Evolutionary conservation across 257 asterid species (phyloP).

Genomic region (Thymus mandschuricus): DNA sequence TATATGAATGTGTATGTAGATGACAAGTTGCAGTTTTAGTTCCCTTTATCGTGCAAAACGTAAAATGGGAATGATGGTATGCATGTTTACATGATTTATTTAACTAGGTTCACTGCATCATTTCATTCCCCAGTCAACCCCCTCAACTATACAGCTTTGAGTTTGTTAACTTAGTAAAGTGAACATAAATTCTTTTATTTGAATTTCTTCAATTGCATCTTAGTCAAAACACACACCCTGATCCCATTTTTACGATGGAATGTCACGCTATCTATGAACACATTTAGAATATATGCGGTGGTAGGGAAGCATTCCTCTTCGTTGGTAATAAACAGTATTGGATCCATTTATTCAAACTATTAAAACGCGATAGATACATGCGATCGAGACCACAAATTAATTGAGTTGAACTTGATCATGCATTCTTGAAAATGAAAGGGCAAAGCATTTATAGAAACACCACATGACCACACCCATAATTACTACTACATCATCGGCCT

Average conservation of each 20-base stretch:
- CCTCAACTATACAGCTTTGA: neutral
- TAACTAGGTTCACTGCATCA: conserved; percentile 24
- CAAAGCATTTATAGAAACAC: conserved; percentile 15
- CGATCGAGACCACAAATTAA: no score
- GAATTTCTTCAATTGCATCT: neutral
- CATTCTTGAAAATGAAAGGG: conserved; percentile 29
- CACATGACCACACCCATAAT: conserved; percentile 9
- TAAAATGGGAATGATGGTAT: conserved; percentile 28
- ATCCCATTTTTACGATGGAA: neutral
- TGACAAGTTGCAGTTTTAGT: conserved; percentile 12
- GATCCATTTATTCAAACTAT: no score
- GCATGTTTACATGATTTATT: conserved; percentile 16
- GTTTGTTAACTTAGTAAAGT: neutral
- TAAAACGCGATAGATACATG: no score
- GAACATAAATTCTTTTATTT: neutral
- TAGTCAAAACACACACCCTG: conserved; percentile 13
- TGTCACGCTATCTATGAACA: neutral
- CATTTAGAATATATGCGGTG: no score
- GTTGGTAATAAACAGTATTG: no score
- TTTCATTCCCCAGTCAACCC: conserved; percentile 7
- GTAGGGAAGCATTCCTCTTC: no score
- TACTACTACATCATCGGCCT: neutral
- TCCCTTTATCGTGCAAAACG: neutral
- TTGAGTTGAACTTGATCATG: neutral
- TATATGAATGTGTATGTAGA: neutral